Base-by-base conservation (phyloP, 1,139 yeast genomes). In the Protomyces lactucae-debilis region DNA sequence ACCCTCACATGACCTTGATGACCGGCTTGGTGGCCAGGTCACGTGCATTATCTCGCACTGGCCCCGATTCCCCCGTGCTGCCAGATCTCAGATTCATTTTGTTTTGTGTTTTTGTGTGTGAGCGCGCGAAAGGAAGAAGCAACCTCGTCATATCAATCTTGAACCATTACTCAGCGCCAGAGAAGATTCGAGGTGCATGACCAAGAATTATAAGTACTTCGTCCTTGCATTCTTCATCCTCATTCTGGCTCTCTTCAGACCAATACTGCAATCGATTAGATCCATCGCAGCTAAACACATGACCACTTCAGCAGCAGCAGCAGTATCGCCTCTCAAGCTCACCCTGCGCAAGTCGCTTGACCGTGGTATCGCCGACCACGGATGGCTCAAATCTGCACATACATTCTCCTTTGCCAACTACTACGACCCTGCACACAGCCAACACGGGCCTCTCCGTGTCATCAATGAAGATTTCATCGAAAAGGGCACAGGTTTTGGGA, bases 401-500 rank as follows among this genome's bases (percentile, higher is more conserved):
- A 61, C 65, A 5, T 61, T 55, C 39, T 46, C 56, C 35, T 61
- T 61, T 23, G 65, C 61, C 25, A 43, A 45, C 36, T 61, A 61
- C 57, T 52, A 43, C 40, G 65, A 61, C 18, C 46, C 55, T 2
- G 23, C n/a, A 5, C 56, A 32, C 28, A 48, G 37, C 21, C 55
- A 35, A 25, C 56, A 48, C 46, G 60, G 61, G 10, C 56, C 65
- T 10, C 57, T 61, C 5, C 65, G 61, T 16, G 65, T 61, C 45
- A 56, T 61, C 60, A 61, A 61, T 37, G 65, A 61, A 40, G 65
- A 61, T 52, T 40, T 60, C 10, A 54, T 61, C 46, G 56, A 25
- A 14, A 52, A 56, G 16, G 46, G 55, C 39, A 61, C 60, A n/a
- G 65, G 65, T 8, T 61, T 61, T 35, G 61, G 61, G 35, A 53